These are phyloP conservation scores for Zoysia japonica DNA, from an alignment of 176 grass and related monocot genomes.

Conservation along the genomic window DNA sequence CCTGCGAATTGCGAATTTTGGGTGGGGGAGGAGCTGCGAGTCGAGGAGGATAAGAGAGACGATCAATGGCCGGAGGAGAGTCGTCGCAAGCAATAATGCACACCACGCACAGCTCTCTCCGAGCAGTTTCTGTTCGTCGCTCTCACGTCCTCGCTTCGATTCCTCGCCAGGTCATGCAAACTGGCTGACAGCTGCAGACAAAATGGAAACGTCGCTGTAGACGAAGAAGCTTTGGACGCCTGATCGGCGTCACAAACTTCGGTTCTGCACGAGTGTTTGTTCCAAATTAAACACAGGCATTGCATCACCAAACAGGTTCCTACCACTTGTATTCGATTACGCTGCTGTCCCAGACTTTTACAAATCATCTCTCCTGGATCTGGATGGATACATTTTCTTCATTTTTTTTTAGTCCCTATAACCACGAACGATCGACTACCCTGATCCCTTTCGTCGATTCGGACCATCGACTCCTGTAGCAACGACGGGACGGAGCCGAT, in stretches of 20 bases:
- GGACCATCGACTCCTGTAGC: not conserved
- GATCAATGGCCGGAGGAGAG: slow-evolving; percentile 25
- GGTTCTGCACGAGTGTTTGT: too few species aligned
- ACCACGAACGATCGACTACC: slow-evolving; percentile 7
- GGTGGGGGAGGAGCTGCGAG: not conserved
- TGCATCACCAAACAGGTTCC: not conserved
- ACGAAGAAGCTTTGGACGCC: not conserved
- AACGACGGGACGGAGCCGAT: not conserved
- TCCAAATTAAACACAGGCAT: not conserved
- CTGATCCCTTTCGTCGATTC: not conserved
- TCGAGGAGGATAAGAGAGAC: slow-evolving; percentile 31
- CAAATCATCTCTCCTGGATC: not conserved
- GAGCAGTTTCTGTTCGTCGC: not conserved
- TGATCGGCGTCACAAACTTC: not conserved
- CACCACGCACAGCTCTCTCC: not conserved
- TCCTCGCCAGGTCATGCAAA: not conserved
- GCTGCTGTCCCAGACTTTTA: slow-evolving; percentile 34
- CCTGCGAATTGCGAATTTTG: slow-evolving; percentile 1
- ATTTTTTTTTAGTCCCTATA: not conserved
- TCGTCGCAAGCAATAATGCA: not conserved
- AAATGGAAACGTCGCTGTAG: not conserved
- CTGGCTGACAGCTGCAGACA: not conserved
- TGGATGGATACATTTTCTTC: slow-evolving; percentile 7
- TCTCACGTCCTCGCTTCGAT: not conserved
- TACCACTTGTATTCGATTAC: slow-evolving; percentile 18